Base-by-base conservation (phyloP, 495 filamentous ascomycete genomes). In the Penicillium herquei region DNA sequence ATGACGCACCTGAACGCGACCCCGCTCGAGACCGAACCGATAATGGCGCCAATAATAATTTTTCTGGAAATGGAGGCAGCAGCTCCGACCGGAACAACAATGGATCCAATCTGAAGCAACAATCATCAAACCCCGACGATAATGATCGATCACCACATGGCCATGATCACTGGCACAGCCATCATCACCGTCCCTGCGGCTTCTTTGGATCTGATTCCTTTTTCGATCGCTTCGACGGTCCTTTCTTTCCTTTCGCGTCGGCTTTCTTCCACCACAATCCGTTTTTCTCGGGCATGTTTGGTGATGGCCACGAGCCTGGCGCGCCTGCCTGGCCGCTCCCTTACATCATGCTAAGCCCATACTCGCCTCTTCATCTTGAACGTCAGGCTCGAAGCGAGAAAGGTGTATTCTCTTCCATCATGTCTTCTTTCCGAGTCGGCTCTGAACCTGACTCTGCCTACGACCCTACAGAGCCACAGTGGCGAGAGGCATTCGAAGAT, bases 401-500 rank as follows among this genome's bases (percentile, higher is more conserved):
- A 1, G 70, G 75, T 7, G 62, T 75, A 7, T 69, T 76, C 37
- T 70, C 70, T 21, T 76, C 73, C 11, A 52, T 76, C 35, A 65
- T 76, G 62, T 70, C 72, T 0, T 68, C 73, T 31, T 51, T 72
- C 17, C 65, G 63, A 39, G 42, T 57, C 6, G 55, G 58, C 10
- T 59, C 66, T 1, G 70, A 73, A 10, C 61, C 51, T 34, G 69
- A 75, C 17, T 58, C 67, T 3, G 57, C 55, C 12, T 2, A n/a
- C 21, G 39, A 52, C 6, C n/a, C 30, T 1, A 3, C 39, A 5
- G 70, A 76, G 49, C 71, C 74, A 6, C 74, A 68, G 32, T 84
- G 80, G 80, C 71, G 78, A 13, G 73, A 77, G 47, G 82, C 82
- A 0, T 83, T 83, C 52, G 81, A 83, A 56, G 82, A 84, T 63